These are phyloP conservation scores for Uromyces viciae-fabae DNA, from an alignment of 1,284 basidiomycete species.

Conservation along the genomic window DNA sequence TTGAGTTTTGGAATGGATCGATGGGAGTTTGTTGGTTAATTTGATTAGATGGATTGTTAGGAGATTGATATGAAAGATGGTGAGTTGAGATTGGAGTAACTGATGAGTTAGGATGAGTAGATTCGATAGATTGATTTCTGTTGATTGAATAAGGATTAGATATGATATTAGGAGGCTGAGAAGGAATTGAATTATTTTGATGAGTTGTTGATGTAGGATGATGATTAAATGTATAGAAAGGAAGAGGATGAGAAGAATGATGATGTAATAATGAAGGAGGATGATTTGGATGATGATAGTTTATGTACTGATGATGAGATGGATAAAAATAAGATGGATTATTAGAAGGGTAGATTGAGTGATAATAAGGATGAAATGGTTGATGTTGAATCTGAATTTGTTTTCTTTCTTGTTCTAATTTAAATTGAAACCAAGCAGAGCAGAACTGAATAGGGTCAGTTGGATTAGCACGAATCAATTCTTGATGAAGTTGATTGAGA, in stretches of 20 bases:
- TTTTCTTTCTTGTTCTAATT: slow-evolving; percentile 20
- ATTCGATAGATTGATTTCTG: not conserved
- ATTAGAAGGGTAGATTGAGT: not conserved
- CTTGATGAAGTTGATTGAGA: slow-evolving; percentile 17
- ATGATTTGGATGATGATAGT: not conserved
- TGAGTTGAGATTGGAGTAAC: slow-evolving; percentile 31
- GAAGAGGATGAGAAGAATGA: not conserved
- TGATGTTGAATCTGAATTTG: slow-evolving; percentile 21
- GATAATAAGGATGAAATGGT: not conserved
- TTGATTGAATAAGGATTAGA: slow-evolving; percentile 46
- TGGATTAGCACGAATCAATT: slow-evolving; percentile 11
- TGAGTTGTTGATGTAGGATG: slow-evolving; percentile 33
- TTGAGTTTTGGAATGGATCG: not conserved
- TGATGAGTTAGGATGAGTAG: not conserved
- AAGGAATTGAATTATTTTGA: too few species aligned
- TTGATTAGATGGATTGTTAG: not conserved
- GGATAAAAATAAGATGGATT: not conserved
- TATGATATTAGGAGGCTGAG: slow-evolving; percentile 16
- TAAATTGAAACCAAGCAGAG: slow-evolving; percentile 31
- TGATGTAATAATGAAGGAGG: not conserved
- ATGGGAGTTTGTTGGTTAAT: not conserved
- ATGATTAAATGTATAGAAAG: not conserved
- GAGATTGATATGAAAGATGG: not conserved
- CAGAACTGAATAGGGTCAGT: slow-evolving; percentile 21
- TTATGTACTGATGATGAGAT: not conserved